Percentiles rank a stretch among this genome's conserved stretches.
Evolutionary conservation across 306 rosid genomes (phyloP).

Genomic region (Prunus mira): DNA sequence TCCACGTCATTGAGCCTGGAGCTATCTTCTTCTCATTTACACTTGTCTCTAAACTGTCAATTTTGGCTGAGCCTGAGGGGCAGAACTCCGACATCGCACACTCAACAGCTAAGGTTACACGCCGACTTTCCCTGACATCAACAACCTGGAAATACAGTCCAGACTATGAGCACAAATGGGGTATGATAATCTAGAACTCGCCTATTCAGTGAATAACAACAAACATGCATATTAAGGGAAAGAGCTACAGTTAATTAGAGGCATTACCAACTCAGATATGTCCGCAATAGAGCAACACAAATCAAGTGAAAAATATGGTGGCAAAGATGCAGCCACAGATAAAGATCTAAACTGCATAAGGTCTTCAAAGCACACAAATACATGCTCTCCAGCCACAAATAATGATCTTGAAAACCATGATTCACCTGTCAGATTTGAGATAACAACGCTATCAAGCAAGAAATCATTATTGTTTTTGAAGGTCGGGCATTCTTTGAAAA

Average conservation of each 20-base stretch:
- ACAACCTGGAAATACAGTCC: slow-evolving; percentile 46
- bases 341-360: slow-evolving; percentile 52
- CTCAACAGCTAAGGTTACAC: slow-evolving; percentile 52
- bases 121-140: slow-evolving; percentile 40
- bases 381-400: slow-evolving; percentile 59
- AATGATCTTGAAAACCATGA: slow-evolving; percentile 75
- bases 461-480: background rate
- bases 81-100: slow-evolving; percentile 35
- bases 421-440: slow-evolving; percentile 44
- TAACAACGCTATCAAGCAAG: background rate
- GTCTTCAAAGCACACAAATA: slow-evolving; percentile 79
- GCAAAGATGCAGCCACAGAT: slow-evolving; percentile 40
- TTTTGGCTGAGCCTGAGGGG: slow-evolving; percentile 32
- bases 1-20: slow-evolving; percentile 47
- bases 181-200: background rate
- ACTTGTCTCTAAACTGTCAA: slow-evolving; percentile 19
- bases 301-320: slow-evolving; percentile 68
- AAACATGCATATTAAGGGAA: background rate
- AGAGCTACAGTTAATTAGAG: background rate
- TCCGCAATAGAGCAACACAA: slow-evolving; percentile 62
- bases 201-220: background rate
- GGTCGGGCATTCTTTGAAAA: background rate
- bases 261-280: slow-evolving; percentile 69
- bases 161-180: background rate
- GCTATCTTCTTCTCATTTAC: slow-evolving; percentile 27